Percentiles rank a stretch among this genome's conserved stretches.
These are phyloP conservation scores for Ceratocystis huliohia DNA, from an alignment of 2,329 filamentous ascomycete species.

Conservation along the genomic window DNA sequence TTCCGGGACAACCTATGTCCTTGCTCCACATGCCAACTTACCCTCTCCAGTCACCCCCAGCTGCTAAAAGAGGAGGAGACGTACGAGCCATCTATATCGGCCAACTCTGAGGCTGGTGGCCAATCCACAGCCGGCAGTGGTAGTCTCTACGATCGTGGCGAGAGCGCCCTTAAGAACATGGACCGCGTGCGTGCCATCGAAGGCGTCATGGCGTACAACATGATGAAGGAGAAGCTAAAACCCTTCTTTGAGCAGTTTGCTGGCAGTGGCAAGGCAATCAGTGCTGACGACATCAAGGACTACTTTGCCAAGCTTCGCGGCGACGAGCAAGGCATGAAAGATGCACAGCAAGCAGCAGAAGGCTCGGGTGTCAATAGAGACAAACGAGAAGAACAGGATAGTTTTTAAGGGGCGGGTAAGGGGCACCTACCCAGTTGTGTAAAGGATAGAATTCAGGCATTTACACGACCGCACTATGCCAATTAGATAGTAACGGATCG, in stretches of 20 bases:
- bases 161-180: constrained; percentile 80
- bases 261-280: constrained; percentile 74
- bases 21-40: constrained; percentile 67
- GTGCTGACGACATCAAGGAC: constrained; percentile 88
- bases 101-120: constrained; percentile 42
- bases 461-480: not conserved
- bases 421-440: no score
- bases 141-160: constrained; percentile 78
- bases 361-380: constrained; percentile 27
- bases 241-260: constrained; percentile 89
- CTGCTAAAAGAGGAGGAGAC: constrained; percentile 88
- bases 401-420: constrained; percentile 31
- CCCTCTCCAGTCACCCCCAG: constrained; percentile 58
- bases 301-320: constrained; percentile 93
- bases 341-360: constrained; percentile 44
- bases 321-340: constrained; percentile 61
- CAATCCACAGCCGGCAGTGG: constrained; percentile 57
- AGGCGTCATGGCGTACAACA: constrained; percentile 96
- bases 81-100: constrained; percentile 82
- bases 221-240: constrained; percentile 91
- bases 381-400: constrained; percentile 37
- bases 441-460: not conserved
- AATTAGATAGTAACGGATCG: not conserved
- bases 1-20: constrained; percentile 77
- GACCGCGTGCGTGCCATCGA: constrained; percentile 90